Evolutionary conservation across 2,329 filamentous ascomycete genomes (phyloP), one percentile per base, ranked within the genome.

Genomic region (Scedosporium minutisporum): DNA sequence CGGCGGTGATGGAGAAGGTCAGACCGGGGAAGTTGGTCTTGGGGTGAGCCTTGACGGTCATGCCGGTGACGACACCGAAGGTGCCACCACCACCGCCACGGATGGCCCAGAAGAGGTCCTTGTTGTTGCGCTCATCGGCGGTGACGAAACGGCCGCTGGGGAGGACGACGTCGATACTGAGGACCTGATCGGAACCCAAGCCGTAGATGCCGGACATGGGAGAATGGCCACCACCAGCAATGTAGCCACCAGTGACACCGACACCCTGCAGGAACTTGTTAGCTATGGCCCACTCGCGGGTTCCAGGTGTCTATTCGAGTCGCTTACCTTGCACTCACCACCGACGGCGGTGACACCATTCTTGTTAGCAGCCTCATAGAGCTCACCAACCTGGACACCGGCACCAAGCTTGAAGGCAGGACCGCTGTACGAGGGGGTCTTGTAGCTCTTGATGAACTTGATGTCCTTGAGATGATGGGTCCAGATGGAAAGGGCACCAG

Each of bases 91-190:
- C 85, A 0, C 85, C 84, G 3, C 85, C 84, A 51, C 76, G 76
- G 1, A 87, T 71, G 1, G 85, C 86, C 85, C 85, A 89, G 73
- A 84, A 88, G 1, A 88, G 74, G 60, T 87, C 85, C 0, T 74
- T 63, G 65, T 87, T 82, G 38, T 78, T 64, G 0, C 67, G 68
- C 0, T 73, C 75, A 3, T 75, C 79, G 0, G 82, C 83, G 2
- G 71, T 78, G 1, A 85, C 65, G n/a, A 79, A 67, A 16, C 75
- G 63, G 2, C 84, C 83, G 16, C 70, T 68, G 0, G 77, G 80
- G 6, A 79, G 82, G n/a, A 88, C 76, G 1, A 85, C 81, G 64
- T 85, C 77, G 61, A 75, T 82, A 65, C 80, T 76, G 2, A 88
- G 74, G 0, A 80, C 77, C 59, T 88, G 80, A 65, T 88, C 85